These are phyloP conservation scores for Yamadazyma pseudoaaseri DNA, from an alignment of 1,139 yeast genomes.

Conservation along the genomic window DNA sequence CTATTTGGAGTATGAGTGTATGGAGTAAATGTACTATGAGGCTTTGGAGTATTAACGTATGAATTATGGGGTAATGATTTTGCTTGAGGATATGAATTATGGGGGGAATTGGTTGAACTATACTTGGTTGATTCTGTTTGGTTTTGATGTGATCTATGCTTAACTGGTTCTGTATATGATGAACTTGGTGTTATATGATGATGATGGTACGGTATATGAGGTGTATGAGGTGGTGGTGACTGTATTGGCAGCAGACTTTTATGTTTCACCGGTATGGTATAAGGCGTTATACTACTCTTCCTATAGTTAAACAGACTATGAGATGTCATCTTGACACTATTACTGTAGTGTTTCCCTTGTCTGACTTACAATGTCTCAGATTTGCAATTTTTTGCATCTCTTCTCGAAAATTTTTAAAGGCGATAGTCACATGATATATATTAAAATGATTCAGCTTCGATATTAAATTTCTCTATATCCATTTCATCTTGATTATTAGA, in stretches of 20 bases:
- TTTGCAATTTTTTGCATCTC: conserved; percentile 2
- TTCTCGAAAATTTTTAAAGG: conserved; percentile 1
- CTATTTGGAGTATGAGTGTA: too few species aligned
- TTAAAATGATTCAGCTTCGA: conserved; percentile 16
- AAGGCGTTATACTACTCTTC: conserved; percentile 33
- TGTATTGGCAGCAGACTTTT: background rate
- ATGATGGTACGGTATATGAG: conserved; percentile 12
- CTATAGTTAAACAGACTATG: conserved; percentile 32
- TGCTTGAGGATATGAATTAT: background rate
- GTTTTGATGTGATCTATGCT: too few species aligned
- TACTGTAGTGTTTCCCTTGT: too few species aligned
- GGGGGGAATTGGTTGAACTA: too few species aligned
- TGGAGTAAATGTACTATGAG: too few species aligned
- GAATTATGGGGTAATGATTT: background rate
- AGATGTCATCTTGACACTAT: conserved; percentile 22
- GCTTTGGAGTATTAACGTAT: too few species aligned
- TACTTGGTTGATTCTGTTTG: too few species aligned
- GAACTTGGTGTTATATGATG: conserved; percentile 6
- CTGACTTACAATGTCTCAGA: background rate
- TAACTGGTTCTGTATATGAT: too few species aligned
- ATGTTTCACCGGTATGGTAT: conserved; percentile 33
- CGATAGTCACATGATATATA: background rate
- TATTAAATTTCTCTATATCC: conserved; percentile 8
- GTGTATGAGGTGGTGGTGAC: conserved; percentile 10
- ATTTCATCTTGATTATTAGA: conserved; percentile 5